Base-by-base conservation (phyloP, 2,329 filamentous ascomycete species). In the Cordyceps cateniannulata region DNA sequence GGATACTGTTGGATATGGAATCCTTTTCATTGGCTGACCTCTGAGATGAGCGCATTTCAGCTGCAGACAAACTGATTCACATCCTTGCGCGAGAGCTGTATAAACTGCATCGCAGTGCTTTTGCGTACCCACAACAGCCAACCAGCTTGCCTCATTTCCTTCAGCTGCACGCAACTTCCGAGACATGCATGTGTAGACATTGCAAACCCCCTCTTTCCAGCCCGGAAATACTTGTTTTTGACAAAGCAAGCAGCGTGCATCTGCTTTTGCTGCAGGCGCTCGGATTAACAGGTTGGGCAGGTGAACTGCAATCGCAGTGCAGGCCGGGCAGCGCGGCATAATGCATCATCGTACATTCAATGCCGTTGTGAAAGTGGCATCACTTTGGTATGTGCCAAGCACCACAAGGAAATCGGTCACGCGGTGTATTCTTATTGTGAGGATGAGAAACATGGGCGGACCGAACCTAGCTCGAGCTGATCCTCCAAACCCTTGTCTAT, bases 171-270 rank as follows among this genome's bases (percentile, higher is more conserved):
- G 24, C 38, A 51, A 16, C 9, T 32, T 58, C 22, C 38, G 38
- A 59, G 56, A 59, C 56, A 29, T 44, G 47, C 56, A 59, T 59
- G 2, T 49, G 18, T 20, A 20, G 29, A n/a, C n/a, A n/a, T n/a
- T n/a, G n/a, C n/a, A n/a, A n/a, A n/a, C n/a, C 45, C 54, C 45
- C 54, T 49, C 54, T 29, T 54, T 24, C 5, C 29, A 55, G 22
- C 25, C 35, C n/a, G 27, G 5, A 6, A 25, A n/a, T n/a, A n/a
- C 1, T 25, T 20, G 35, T 42, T 10, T 44, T 44, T 38, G n/a
- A 42, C 18, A 7, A 35, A 47, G 20, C n/a, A 27, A 25, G 3
- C 16, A 18, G 14, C 2, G 2, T n/a, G 22, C 29, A 14, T 22
- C 8, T 18, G 5, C 6, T 25, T 9, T 38, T 38, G 24, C 27